Conservation (phyloP, 768 basidiomycete genomes). For the Tulasnella sp. region DNA sequence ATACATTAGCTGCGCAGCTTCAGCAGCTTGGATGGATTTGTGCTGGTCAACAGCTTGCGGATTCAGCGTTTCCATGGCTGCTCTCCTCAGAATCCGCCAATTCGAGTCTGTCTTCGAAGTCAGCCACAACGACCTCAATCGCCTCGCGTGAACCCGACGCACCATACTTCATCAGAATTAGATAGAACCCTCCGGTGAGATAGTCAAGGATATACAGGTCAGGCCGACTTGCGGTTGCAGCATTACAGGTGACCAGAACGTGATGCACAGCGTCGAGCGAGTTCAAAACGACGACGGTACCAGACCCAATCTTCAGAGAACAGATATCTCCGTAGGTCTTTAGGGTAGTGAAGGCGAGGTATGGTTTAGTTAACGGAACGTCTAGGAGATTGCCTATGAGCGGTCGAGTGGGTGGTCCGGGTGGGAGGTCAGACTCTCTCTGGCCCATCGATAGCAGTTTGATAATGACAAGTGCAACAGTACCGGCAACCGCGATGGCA, state of each 20-base stretch:
- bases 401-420: slow-evolving; percentile 27
- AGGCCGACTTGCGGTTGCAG: slow-evolving; percentile 9
- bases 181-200: slow-evolving; percentile 22
- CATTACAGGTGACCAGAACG: slow-evolving; percentile 28
- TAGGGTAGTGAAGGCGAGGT: slow-evolving; percentile 29
- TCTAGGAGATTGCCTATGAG: slow-evolving; percentile 26
- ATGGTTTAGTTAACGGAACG: slow-evolving; percentile 24
- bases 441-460: neutral
- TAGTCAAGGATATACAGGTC: slow-evolving; percentile 25
- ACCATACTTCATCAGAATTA: slow-evolving; percentile 28
- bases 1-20: slow-evolving; percentile 29
- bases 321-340: slow-evolving; percentile 25
- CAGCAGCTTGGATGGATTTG: slow-evolving; percentile 28
- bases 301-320: slow-evolving; percentile 26
- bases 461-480: neutral
- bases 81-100: slow-evolving; percentile 21
- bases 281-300: slow-evolving; percentile 27
- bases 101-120: neutral
- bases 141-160: neutral
- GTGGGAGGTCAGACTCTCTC: slow-evolving; percentile 25
- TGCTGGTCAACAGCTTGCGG: slow-evolving; percentile 23
- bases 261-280: slow-evolving; percentile 25
- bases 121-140: neutral
- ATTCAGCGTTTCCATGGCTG: slow-evolving; percentile 20
- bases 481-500: neutral